phyloP scores from a whole-genome alignment of 345 rosid genomes.

The Eucalyptus dawsonii region DNA sequence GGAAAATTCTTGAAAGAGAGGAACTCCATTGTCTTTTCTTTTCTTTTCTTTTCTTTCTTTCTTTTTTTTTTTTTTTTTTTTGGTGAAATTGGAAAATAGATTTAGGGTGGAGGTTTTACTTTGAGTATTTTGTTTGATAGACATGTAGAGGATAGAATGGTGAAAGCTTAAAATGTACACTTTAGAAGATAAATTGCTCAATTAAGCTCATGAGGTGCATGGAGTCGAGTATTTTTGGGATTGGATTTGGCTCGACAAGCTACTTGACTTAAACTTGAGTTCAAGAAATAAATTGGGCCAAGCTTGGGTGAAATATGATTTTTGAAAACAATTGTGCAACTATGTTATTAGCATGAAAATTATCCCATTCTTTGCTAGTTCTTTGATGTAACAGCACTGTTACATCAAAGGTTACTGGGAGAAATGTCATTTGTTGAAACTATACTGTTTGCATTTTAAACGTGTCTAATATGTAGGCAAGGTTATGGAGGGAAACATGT shows the following conservation, averaged over 20 bases:
- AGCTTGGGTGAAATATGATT: background rate
- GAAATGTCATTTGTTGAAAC: background rate
- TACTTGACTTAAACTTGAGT: background rate
- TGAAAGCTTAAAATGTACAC: background rate
- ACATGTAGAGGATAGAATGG: background rate
- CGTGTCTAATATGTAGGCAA: background rate
- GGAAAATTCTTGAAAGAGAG: background rate
- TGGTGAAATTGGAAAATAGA: background rate
- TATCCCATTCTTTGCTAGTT: background rate
- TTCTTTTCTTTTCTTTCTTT: too few species aligned
- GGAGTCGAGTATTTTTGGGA: background rate
- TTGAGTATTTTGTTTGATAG: background rate
- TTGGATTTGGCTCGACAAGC: background rate
- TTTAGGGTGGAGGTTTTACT: background rate
- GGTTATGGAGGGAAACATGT: background rate
- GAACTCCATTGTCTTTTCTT: background rate
- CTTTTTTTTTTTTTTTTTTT: rapidly evolving
- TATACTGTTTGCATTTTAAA: background rate
- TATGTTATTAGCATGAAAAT: background rate
- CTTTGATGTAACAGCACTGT: background rate
- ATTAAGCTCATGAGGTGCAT: background rate
- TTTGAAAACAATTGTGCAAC: background rate
- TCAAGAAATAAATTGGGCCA: background rate
- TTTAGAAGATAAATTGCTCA: background rate
- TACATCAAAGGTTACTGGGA: background rate